Evolutionary conservation across 169 alveolate species (phyloP).

Genomic region (Neospora caninum): DNA sequence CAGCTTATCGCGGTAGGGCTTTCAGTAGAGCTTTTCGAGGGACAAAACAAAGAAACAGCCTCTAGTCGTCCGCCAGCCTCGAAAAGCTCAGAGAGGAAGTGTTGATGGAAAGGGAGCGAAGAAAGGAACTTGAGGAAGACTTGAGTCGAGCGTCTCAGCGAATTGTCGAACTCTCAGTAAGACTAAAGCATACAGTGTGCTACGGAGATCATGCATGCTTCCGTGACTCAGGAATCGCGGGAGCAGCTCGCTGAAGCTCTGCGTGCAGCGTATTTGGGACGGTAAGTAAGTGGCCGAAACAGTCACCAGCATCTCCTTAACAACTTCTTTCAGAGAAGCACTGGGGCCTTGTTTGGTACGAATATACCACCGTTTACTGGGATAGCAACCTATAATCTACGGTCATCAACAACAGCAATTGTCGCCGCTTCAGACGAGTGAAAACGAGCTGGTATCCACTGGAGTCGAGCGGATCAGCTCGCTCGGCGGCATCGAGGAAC

Average conservation of each 20-base stretch:
- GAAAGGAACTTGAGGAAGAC: not conserved
- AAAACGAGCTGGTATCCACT: no score
- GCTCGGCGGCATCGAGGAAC: no score
- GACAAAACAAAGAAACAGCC: not conserved
- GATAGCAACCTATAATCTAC: no score
- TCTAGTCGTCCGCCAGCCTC: not conserved
- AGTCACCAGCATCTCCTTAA: not conserved
- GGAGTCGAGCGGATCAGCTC: no score
- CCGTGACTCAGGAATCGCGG: not conserved
- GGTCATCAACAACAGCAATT: no score
- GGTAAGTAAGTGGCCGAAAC: not conserved
- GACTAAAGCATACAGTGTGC: not conserved
- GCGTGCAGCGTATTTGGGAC: not conserved
- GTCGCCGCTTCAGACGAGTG: no score
- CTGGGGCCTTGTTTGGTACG: no score
- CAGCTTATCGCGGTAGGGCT: not conserved
- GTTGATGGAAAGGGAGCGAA: not conserved
- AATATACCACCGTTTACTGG: no score
- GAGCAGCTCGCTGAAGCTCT: slow-evolving; percentile 5
- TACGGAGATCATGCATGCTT: not conserved
- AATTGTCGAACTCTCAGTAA: not conserved
- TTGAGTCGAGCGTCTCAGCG: not conserved
- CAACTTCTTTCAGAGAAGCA: not conserved
- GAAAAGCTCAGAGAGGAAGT: not conserved
- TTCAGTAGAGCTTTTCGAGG: not conserved